A percentile compares a stretch with the other conserved stretches of the same genome.
These are phyloP conservation scores for Cardiospermum halicacabum DNA, from an alignment of 345 rosid genomes.

Conservation along the genomic window DNA sequence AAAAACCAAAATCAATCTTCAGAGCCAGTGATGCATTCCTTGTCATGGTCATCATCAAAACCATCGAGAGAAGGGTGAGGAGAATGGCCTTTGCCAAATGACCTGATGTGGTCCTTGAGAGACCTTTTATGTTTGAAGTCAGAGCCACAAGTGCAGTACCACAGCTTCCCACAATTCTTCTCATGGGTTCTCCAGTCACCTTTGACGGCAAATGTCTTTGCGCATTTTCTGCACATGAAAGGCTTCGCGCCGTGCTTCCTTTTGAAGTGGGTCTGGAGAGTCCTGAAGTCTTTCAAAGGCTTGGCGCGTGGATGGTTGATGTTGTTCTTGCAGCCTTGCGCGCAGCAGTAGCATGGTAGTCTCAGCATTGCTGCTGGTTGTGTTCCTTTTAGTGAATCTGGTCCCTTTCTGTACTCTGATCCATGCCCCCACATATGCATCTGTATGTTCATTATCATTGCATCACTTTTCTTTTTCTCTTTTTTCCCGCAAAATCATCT, in stretches of 20 bases:
- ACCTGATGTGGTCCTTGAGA: conserved; percentile 90
- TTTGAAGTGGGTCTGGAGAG: conserved; percentile 80
- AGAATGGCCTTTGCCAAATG: conserved; percentile 89
- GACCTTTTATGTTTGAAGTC: conserved; percentile 99
- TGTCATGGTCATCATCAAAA: conserved; percentile 41
- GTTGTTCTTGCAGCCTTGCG: conserved; percentile 82
- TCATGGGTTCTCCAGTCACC: conserved; percentile 99
- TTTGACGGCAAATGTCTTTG: conserved; percentile 81
- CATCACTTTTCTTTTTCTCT: too few species aligned
- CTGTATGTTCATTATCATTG: too few species aligned
- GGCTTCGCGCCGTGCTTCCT: conserved; percentile 73
- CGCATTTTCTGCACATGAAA: conserved; percentile 79
- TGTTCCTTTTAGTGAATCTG: conserved; percentile 66
- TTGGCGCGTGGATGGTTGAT: conserved; percentile 75
- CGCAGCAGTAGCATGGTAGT: conserved; percentile 75
- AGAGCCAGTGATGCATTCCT: conserved; percentile 55
- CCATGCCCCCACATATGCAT: conserved; percentile 97
- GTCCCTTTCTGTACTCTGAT: conserved; percentile 69
- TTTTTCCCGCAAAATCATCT: too few species aligned
- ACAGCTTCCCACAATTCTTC: conserved; percentile 92
- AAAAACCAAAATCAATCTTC: conserved; percentile 31
- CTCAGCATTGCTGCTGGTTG: conserved; percentile 82
- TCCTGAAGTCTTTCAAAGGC: conserved; percentile 72
- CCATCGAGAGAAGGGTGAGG: conserved; percentile 73
- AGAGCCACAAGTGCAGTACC: conserved; percentile 97